Evolutionary conservation across 2,329 filamentous ascomycete genomes (phyloP).

Genomic region (Colletotrichum magnum): DNA sequence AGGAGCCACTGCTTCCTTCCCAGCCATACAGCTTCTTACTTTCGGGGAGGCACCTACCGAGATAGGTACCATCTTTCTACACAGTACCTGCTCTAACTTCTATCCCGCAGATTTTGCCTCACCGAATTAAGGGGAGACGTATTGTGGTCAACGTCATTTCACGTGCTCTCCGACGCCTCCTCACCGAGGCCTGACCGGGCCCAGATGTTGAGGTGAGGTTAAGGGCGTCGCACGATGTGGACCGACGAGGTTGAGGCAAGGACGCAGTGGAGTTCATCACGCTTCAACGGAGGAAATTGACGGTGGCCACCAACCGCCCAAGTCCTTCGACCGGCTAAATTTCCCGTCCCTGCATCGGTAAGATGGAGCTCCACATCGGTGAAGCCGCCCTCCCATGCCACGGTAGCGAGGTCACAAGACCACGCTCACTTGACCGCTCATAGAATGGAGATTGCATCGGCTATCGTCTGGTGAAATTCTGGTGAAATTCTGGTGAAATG

Average conservation of each 20-base stretch:
- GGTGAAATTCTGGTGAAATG: no score
- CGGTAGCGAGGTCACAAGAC: background rate
- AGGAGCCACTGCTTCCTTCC: background rate
- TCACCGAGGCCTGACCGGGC: conserved; percentile 33
- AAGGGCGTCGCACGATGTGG: no score
- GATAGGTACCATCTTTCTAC: no score
- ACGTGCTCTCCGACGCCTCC: background rate
- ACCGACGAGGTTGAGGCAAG: no score
- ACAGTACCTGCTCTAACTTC: no score
- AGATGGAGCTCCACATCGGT: conserved; percentile 22
- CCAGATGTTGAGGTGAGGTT: background rate
- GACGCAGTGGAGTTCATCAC: background rate
- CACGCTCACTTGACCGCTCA: background rate
- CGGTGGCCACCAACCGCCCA: background rate
- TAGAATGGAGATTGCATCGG: background rate
- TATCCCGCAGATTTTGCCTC: conserved; percentile 7
- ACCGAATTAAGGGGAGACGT: conserved; percentile 28
- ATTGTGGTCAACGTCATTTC: conserved; percentile 13
- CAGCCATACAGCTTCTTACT: background rate
- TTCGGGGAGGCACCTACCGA: background rate
- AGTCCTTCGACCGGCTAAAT: conserved; percentile 14
- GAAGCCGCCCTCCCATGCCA: background rate
- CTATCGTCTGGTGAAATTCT: no score
- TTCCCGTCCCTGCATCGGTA: conserved; percentile 20
- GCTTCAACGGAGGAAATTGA: background rate